Evolutionary conservation across 495 filamentous ascomycete species (phyloP), one percentile per base, ranked within the genome.

Genomic region (Terfezia boudieri): DNA sequence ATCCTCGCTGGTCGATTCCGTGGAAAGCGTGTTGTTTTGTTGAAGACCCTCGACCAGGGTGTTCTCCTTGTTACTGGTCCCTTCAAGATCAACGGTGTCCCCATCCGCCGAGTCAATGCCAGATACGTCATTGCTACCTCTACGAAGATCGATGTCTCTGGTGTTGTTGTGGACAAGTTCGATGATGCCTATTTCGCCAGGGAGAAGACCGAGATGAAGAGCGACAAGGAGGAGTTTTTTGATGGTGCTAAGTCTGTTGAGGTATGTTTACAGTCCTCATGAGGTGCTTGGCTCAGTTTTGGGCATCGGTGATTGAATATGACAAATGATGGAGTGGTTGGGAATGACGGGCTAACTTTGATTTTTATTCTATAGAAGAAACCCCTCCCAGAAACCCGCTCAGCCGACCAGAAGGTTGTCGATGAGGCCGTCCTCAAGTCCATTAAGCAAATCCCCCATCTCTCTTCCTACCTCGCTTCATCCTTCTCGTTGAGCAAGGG

Each of bases 21-120:
- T 66, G 92, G 92, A 76, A 96, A 95, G 84, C 92, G 92, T 69
- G 92, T 99, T 67, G 75, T 99, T 68, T 87, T 94, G 71, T 84
- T 99, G 70, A 96, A 95, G 78, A 76, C 81, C 73, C 86, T 99
- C 68, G 73, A 82, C 66, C 83, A 94, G 75, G 92, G 92, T 72
- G 84, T 95, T 59, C 86, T 99, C 67, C 86, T 99, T 67, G 84
- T 99, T 61, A 99, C 92, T 66, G 92, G 92, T 62, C 92, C 92
- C 67, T 99, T 95, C 82, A 96, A 94, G 82, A 81, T 96, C 76
- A 99, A 99, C 75, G 92, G 92, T 72, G 92, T 99, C 58, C 92
- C 92, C 58, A 82, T 99, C 66, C 81, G 92, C 70, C 79, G 92
- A 71, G 90, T 99, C 67, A 99, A 99, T 75, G 73, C 89, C 64